Base-by-base conservation (phyloP, 169 alveolate genomes). In the Eimeria necatrix region DNA sequence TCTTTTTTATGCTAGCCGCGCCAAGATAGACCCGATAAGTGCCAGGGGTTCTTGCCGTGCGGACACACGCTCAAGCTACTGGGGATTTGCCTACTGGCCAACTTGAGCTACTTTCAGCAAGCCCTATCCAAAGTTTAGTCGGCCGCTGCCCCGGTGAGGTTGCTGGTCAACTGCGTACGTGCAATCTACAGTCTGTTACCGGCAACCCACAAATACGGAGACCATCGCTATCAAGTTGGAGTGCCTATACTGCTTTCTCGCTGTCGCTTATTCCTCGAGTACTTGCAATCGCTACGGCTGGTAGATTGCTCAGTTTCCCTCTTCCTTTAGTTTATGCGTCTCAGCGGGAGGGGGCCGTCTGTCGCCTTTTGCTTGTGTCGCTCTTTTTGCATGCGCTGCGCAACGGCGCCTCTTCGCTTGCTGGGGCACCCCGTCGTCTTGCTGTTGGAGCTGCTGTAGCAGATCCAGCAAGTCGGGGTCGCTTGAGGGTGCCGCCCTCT, bases 291-390 rank as follows among this genome's bases (percentile, higher is more conserved):
- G 78, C 78, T 18, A n/a, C 46, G n/a, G 78, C n/a, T 8, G 78
- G 12, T 68, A 24, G 12, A 3, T 24, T 68, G 78, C 78, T n/a
- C 14, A 68, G 46, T 68, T 10, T n/a, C 22, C 20, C 20, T 56
- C 78, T 18, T 24, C 78, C 78, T 24, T 16, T n/a, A 24, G 46
- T n/a, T 68, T 68, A n/a, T 10, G n/a, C 46, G n/a, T 12, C 12
- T 68, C 78, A 16, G 78, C 78, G 32, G 78, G 46, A n/a, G 78
- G 78, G 14, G 78, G 78, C 46, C 78, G 78, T 68, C 78, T 68
- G 1, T n/a, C n/a, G 78, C n/a, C 14, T n/a, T 68, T 68, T 10
- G 32, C 78, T 12, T 10, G 22, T 56, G 78, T 24, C 2, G 78
- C 46, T n/a, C 78, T 12, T 24, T n/a, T 68, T 14, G 78, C 78